Conservation (phyloP, 2,329 filamentous ascomycete species). For the Colletotrichum destructivum region DNA sequence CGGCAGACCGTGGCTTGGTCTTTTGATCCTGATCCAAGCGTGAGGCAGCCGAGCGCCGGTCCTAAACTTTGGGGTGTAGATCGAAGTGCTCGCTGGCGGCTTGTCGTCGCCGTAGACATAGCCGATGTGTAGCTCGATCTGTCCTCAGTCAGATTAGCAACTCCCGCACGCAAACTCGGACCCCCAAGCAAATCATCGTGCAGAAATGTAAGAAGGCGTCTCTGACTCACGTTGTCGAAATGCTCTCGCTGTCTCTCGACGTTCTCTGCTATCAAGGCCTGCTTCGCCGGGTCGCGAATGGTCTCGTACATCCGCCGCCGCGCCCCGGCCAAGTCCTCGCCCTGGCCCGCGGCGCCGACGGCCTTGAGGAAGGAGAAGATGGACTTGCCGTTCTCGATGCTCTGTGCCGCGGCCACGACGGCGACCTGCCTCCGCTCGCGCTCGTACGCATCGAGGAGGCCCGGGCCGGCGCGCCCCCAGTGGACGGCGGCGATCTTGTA, state of each 20-base stretch:
- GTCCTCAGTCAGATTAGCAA: background rate
- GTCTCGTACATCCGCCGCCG: conserved; percentile 49
- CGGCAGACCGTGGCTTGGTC: background rate
- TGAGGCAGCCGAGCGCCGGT: conserved; percentile 58
- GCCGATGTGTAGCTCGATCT: conserved; percentile 59
- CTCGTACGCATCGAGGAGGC: conserved; percentile 55
- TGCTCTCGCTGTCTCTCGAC: conserved; percentile 58
- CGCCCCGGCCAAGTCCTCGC: conserved; percentile 48
- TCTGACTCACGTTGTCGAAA: conserved; percentile 54
- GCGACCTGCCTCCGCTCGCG: conserved; percentile 56
- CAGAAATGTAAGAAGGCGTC: too few species aligned
- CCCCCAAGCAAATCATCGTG: too few species aligned
- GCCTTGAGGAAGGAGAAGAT: conserved; percentile 59
- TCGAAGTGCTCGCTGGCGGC: conserved; percentile 54
- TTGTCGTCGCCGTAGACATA: conserved; percentile 56
- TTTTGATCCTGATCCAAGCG: conserved; percentile 52
- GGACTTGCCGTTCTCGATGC: conserved; percentile 59
- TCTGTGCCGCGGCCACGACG: conserved; percentile 57
- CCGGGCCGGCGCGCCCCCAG: conserved; percentile 47
- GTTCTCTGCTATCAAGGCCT: conserved; percentile 49
- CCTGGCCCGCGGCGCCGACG: conserved; percentile 52
- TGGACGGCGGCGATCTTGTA: conserved; percentile 57
- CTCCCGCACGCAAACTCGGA: too few species aligned
- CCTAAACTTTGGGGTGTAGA: conserved; percentile 54
- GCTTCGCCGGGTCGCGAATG: conserved; percentile 50